Evolutionary conservation across 192 early-diverging fungal species (phyloP), one percentile per base, ranked within the genome.

Genomic region (Entomortierella beljakovae): DNA sequence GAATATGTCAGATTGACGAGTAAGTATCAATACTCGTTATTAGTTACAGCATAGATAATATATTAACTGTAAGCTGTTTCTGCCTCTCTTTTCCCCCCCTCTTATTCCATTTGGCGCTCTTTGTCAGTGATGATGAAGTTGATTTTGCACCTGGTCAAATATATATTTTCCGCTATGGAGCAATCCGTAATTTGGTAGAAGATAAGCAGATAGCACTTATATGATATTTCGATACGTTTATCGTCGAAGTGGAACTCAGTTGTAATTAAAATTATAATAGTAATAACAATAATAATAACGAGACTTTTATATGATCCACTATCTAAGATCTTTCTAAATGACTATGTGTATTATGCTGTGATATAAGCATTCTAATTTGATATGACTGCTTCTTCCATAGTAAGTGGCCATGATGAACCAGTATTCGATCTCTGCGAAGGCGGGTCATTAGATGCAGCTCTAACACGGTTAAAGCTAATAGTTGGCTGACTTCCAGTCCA

Each of bases 91-190:
- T 34, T 34, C 1, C 31, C 23, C 61, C 64, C 26, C n/a, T n/a
- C n/a, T n/a, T n/a, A n/a, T n/a, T n/a, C n/a, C n/a, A n/a, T n/a
- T 57, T 38, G 48, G 10, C 2, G 51, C 29, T 8, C 56, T 15
- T 25, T 26, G 16, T 8, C 48, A 60, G 80, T 33, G 70, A 64
- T 33, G 82, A 86, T 28, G 72, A 70, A 11, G 58, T 84, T 42
- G 49, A 60, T 1, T 61, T 87, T 54, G 60, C 59, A 11, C 38
- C 52, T 31, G 73, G 80, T 48, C 83, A 89, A 31, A 87, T 88
- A 23, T 89, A 87, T 60, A 80, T 91, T 29, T 57, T 91, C 37
- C 80, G 80, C 29, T 91, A 91, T 57, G 80, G 80, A 26, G 57
- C 81, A 10, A 56, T 91, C 3, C 50, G 80, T 16, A 35, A 54